These are phyloP conservation scores for Psilocybe tampanensis DNA, from an alignment of 768 basidiomycete species.

Conservation along the genomic window DNA sequence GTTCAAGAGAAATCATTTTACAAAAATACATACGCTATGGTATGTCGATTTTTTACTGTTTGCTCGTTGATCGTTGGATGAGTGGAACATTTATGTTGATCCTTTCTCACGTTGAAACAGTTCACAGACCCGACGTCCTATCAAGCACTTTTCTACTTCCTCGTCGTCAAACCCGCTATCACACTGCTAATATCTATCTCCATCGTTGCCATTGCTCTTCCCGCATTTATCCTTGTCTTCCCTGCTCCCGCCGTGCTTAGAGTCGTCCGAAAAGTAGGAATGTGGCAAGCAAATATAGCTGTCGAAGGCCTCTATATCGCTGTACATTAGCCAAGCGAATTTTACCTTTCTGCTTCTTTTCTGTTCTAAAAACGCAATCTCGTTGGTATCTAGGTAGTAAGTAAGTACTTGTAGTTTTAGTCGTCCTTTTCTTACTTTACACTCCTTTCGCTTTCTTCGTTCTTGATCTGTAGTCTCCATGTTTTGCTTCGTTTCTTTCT, in stretches of 20 bases:
- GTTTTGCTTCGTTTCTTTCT: too few relatives aligned
- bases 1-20: conserved; percentile 74
- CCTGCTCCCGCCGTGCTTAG: conserved; percentile 73
- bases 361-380: too few relatives aligned
- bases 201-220: conserved; percentile 57
- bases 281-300: conserved; percentile 85
- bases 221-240: conserved; percentile 58
- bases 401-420: conserved; percentile 27
- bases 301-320: conserved; percentile 66
- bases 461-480: too few relatives aligned
- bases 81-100: background rate
- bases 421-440: background rate
- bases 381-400: too few relatives aligned
- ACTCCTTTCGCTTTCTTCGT: too few relatives aligned
- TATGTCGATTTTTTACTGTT: conserved; percentile 32
- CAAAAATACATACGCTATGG: conserved; percentile 82
- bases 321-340: conserved; percentile 21
- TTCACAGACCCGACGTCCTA: conserved; percentile 84
- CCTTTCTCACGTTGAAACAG: conserved; percentile 33
- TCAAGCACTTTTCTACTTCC: conserved; percentile 86
- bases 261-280: conserved; percentile 63
- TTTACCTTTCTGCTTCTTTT: too few relatives aligned
- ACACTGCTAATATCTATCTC: conserved; percentile 64
- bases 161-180: conserved; percentile 84
- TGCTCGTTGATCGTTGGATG: background rate